Base-by-base conservation (phyloP, 2,329 filamentous ascomycete genomes). In the Alternaria infectoria region DNA sequence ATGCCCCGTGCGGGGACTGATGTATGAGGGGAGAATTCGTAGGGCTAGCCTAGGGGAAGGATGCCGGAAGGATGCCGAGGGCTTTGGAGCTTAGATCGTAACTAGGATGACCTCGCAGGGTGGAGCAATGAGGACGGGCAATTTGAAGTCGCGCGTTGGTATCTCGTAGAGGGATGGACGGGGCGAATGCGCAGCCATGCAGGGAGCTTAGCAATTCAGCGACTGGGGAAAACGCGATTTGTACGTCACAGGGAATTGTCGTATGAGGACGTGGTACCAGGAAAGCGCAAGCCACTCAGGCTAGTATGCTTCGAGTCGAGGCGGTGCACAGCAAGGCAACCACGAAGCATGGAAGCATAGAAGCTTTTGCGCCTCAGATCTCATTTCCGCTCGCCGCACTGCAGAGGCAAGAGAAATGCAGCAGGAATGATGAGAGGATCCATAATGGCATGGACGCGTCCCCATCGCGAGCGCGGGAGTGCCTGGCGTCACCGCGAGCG, bases 251-350 rank as follows among this genome's bases (percentile, higher is more conserved):
- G 7, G 30, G 7, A 46, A 47, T 47, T 40, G 50, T 47, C 49
- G 57, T 30, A 40, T 52, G 21, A 10, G 30, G 19, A 13, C 8
- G 32, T 36, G 13, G 36, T 40, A 54, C 52, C 40, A 28, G n/a
- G n/a, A 28, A 8, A 44, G 52, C 12, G 12, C 21, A 19, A 54
- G 52, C 52, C 52, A 54, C 51, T 4, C n/a, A 28, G 10, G 23
- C 52, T 54, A 17, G 23, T 10, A 13, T 12, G 21, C 52, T 25
- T 15, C 19, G 40, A 15, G 15, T 52, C 6, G 52, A 28, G 52
- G 52, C 52, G 52, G 52, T 54, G 52, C 52, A 21, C 52, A 40
- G n/a, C 36, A 7, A 54, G 21, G 52, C 52, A 44, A n/a, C 52
- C n/a, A 25, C 49, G 13, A 7, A 12, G 36, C 36, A 17, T 40